phyloP scores from a whole-genome alignment of 768 basidiomycete species.

The Rhizopogon vinicolor region DNA sequence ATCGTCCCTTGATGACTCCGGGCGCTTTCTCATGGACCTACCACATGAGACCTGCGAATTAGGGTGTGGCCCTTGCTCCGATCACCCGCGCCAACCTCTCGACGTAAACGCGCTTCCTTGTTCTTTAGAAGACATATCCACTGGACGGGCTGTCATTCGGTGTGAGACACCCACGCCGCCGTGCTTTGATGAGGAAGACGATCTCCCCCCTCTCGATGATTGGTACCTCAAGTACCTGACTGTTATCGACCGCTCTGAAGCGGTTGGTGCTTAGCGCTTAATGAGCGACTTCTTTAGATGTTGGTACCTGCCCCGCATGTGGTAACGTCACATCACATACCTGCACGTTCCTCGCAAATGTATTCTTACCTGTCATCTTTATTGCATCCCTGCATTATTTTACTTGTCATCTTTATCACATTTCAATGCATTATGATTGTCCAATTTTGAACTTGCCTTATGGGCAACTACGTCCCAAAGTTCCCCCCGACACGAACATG shows the following conservation, averaged over 20 bases:
- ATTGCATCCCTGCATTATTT: background rate
- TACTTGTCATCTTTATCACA: too few relatives aligned
- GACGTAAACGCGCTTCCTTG: background rate
- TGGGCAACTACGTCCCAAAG: background rate
- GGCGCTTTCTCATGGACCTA: slow-evolving; percentile 1
- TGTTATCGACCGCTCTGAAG: slow-evolving; percentile 6
- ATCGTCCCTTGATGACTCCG: background rate
- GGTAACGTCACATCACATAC: background rate
- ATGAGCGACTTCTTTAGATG: background rate
- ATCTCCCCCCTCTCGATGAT: slow-evolving; percentile 12
- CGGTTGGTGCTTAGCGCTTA: background rate
- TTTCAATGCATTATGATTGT: too few relatives aligned
- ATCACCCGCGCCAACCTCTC: background rate
- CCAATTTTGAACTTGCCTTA: background rate
- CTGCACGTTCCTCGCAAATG: background rate
- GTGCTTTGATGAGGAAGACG: slow-evolving; percentile 6
- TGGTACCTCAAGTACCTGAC: slow-evolving; percentile 13
- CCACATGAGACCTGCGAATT: background rate
- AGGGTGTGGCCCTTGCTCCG: background rate
- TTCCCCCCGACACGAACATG: background rate
- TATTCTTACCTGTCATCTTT: background rate
- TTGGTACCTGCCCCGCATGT: slow-evolving; percentile 1
- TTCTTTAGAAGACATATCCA: background rate
- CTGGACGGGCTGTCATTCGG: background rate
- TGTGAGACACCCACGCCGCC: background rate